A percentile compares a stretch with the other conserved stretches of the same genome.
Conservation (phyloP, 352 stramenopile genomes). For the Pythium aquatile region DNA sequence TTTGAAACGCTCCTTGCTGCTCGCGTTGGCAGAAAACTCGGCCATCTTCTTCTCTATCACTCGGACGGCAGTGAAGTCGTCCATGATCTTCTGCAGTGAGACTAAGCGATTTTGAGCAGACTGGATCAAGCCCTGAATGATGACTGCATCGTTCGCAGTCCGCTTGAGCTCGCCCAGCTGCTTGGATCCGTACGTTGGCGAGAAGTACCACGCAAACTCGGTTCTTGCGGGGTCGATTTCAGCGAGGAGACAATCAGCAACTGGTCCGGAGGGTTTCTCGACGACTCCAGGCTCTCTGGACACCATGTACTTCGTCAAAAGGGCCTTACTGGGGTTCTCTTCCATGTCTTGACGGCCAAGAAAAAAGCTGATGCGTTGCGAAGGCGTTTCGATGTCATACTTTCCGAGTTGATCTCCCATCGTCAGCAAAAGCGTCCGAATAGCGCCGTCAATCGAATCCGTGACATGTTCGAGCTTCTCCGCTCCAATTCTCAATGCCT, state of each 20-base stretch:
- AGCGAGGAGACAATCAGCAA: background rate
- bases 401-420: slow-evolving; percentile 61
- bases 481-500: slow-evolving; percentile 37
- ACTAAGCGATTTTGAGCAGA: slow-evolving; percentile 56
- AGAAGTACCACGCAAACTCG: slow-evolving; percentile 44
- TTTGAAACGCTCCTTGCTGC: slow-evolving; percentile 70
- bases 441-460: slow-evolving; percentile 35
- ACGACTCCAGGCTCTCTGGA: background rate
- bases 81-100: slow-evolving; percentile 82
- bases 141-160: slow-evolving; percentile 41
- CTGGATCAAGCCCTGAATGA: slow-evolving; percentile 47
- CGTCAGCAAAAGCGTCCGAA: slow-evolving; percentile 57
- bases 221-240: background rate
- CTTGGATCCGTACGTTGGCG: slow-evolving; percentile 34
- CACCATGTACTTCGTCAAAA: slow-evolving; percentile 56
- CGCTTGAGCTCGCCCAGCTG: slow-evolving; percentile 44
- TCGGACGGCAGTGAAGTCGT: slow-evolving; percentile 61
- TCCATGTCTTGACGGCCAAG: slow-evolving; percentile 48
- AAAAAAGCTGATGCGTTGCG: slow-evolving; percentile 70
- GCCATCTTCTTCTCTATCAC: slow-evolving; percentile 76
- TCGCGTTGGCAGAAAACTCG: slow-evolving; percentile 70
- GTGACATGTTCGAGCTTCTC: slow-evolving; percentile 31
- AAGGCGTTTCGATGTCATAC: slow-evolving; percentile 72
- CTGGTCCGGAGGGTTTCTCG: background rate
- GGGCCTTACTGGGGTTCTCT: slow-evolving; percentile 35